phyloP scores from a whole-genome alignment of 257 asterid species.

The Salvia miltiorrhiza region DNA sequence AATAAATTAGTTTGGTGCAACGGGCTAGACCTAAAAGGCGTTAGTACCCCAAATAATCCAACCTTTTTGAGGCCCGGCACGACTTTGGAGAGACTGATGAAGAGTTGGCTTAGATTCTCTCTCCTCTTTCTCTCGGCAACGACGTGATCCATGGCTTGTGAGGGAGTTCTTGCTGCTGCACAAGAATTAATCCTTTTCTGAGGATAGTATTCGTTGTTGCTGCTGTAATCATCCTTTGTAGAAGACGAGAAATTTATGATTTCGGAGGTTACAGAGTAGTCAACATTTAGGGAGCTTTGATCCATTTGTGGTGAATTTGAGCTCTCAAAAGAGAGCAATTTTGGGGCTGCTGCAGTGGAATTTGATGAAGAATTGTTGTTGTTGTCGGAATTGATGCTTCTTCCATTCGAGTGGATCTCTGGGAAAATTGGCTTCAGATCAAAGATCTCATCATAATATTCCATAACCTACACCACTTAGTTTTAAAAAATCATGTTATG shows the following conservation, averaged over 20 bases:
- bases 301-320: background rate
- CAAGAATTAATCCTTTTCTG: background rate
- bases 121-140: slow-evolving; percentile 61
- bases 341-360: background rate
- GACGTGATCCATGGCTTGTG: slow-evolving; percentile 56
- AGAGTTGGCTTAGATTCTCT: slow-evolving; percentile 47
- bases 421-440: slow-evolving; percentile 31
- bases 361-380: background rate
- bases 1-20: background rate
- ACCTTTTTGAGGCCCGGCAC: slow-evolving; percentile 76
- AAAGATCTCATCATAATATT: slow-evolving; percentile 12
- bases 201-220: background rate
- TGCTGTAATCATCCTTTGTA: background rate
- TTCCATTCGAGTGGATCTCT: slow-evolving; percentile 21
- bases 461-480: slow-evolving; percentile 15
- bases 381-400: background rate
- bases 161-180: slow-evolving; percentile 19
- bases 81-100: slow-evolving; percentile 51
- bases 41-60: background rate
- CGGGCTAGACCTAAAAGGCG: background rate
- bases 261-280: slow-evolving; percentile 11
- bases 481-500: background rate
- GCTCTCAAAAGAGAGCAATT: slow-evolving; percentile 34
- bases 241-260: slow-evolving; percentile 30
- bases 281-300: background rate